Conservation (phyloP, 2,329 filamentous ascomycete genomes). For the Alternaria consortialis region DNA sequence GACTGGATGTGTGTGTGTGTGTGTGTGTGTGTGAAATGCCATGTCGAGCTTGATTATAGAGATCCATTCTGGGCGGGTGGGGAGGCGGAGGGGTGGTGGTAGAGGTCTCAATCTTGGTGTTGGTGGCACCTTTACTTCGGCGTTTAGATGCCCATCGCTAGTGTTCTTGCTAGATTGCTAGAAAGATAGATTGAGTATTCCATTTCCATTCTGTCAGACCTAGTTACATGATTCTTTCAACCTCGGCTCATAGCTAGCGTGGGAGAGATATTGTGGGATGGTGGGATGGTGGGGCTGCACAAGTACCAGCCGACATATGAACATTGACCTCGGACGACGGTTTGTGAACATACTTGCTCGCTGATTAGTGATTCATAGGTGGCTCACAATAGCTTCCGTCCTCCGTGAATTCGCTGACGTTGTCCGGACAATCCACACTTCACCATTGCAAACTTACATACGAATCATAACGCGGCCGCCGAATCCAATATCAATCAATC, state of each 20-base stretch:
- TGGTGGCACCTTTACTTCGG: no score
- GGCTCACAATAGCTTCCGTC: no score
- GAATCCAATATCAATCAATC: not conserved
- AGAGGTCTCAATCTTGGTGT: no score
- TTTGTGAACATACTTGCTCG: not conserved
- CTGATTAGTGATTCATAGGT: not conserved
- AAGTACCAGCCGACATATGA: not conserved
- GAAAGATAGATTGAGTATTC: no score
- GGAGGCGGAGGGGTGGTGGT: no score
- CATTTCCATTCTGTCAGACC: no score
- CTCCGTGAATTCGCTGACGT: no score
- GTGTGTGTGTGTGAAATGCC: not conserved
- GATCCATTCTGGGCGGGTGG: not conserved
- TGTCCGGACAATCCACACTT: no score
- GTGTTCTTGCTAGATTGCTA: no score
- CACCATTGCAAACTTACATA: no score
- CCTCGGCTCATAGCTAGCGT: not conserved
- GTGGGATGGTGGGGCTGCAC: not conserved
- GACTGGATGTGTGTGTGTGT: not conserved
- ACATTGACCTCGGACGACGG: not conserved
- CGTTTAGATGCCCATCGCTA: no score
- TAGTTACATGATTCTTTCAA: not conserved
- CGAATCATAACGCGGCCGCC: no score
- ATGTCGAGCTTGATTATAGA: not conserved
- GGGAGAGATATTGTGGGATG: not conserved